Conservation (phyloP, 768 basidiomycete species). For the Candolleomyces eurysporus region DNA sequence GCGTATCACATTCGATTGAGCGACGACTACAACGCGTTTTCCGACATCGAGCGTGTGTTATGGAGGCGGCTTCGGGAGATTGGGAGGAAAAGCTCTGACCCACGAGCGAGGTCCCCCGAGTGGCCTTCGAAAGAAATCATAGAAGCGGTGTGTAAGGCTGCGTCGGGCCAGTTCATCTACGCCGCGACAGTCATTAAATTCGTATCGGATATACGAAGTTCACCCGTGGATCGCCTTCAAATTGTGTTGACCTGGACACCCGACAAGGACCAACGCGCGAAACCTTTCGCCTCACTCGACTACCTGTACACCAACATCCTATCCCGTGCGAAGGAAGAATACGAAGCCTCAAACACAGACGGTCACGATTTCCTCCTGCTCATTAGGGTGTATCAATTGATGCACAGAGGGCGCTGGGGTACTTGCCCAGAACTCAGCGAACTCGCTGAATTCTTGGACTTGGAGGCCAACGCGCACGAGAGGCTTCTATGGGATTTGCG, state of each 20-base stretch:
- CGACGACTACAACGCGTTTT: background rate
- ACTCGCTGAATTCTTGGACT: no score
- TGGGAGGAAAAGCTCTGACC: background rate
- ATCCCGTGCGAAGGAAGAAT: background rate
- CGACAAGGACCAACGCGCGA: background rate
- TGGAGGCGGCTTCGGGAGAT: slow-evolving; percentile 4
- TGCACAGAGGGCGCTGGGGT: no score
- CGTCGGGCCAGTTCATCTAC: slow-evolving; percentile 15
- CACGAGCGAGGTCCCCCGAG: no score
- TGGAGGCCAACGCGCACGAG: background rate
- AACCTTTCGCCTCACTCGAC: slow-evolving; percentile 4
- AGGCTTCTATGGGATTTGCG: background rate
- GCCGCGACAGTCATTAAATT: slow-evolving; percentile 12
- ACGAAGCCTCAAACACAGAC: background rate
- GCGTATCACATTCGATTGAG: slow-evolving; percentile 4
- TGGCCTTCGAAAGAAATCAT: slow-evolving; percentile 13
- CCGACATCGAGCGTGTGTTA: background rate
- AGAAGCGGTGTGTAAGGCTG: slow-evolving; percentile 4
- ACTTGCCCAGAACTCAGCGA: no score
- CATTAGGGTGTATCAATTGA: background rate
- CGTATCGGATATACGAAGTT: slow-evolving; percentile 11
- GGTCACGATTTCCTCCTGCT: background rate
- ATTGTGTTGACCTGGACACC: background rate
- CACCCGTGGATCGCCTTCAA: slow-evolving; percentile 1
- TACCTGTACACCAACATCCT: slow-evolving; percentile 7